phyloP scores from a whole-genome alignment of 306 rosid genomes.

The Gleditsia sinensis region DNA sequence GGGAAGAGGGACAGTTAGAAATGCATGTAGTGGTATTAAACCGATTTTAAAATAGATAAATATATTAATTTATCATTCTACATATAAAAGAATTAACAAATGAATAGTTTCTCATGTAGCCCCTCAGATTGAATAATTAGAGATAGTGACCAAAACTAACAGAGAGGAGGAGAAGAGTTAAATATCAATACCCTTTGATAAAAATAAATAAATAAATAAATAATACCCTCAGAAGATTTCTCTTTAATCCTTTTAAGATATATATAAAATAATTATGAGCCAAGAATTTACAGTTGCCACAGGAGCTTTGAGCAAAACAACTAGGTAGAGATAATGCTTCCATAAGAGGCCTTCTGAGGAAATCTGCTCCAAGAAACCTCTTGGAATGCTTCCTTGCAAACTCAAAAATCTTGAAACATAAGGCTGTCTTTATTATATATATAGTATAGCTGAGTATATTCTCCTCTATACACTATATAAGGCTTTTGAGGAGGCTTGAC shows the following conservation, averaged over 20 bases:
- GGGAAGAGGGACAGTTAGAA: not conserved
- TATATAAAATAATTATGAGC: constrained; percentile 35
- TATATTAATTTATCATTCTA: constrained; percentile 9
- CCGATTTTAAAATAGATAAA: not conserved
- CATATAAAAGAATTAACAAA: constrained; percentile 43
- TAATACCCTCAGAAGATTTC: constrained; percentile 12
- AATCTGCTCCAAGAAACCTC: constrained; percentile 49
- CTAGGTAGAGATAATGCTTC: constrained; percentile 35
- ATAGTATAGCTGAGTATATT: constrained; percentile 46
- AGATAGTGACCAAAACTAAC: constrained; percentile 36
- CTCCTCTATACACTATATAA: constrained; percentile 48
- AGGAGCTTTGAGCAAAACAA: constrained; percentile 47
- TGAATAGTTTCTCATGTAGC: constrained; percentile 25
- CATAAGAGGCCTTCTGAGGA: constrained; percentile 42
- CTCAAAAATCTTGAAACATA: constrained; percentile 21
- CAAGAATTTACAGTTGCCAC: constrained; percentile 54
- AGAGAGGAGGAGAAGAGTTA: constrained; percentile 11
- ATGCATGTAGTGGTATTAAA: not conserved
- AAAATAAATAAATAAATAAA: no score
- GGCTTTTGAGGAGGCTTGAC: constrained; percentile 59
- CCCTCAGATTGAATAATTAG: not conserved
- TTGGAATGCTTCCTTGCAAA: constrained; percentile 38
- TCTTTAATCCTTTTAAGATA: constrained; percentile 21
- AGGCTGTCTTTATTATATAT: constrained; percentile 35
- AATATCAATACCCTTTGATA: constrained; percentile 26